These are phyloP conservation scores for Reticulascus tulasneorum DNA, from an alignment of 2,329 filamentous ascomycete genomes.

Conservation along the genomic window DNA sequence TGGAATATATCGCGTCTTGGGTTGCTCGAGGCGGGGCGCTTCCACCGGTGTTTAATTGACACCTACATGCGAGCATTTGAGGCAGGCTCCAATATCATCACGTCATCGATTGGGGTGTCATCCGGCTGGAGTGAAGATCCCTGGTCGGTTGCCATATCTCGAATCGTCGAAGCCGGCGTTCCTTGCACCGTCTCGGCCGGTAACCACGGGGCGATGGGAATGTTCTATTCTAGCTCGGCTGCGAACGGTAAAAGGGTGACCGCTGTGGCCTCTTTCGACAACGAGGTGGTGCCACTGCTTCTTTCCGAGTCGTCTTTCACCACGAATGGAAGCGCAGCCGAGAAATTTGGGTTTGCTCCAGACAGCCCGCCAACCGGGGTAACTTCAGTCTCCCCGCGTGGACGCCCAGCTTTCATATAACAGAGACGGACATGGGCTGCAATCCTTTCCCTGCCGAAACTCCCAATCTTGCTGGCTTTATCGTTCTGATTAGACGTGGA, in stretches of 20 bases:
- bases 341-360: conserved; percentile 8
- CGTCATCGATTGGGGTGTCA: conserved; percentile 19
- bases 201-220: conserved; percentile 18
- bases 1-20: conserved; percentile 35
- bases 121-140: conserved; percentile 24
- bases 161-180: conserved; percentile 24
- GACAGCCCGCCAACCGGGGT: conserved; percentile 1
- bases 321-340: background rate
- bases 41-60: no score
- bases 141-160: conserved; percentile 18
- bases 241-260: conserved; percentile 19
- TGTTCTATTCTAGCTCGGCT: conserved; percentile 18
- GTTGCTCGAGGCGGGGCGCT: conserved; percentile 25
- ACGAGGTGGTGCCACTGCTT: conserved; percentile 9
- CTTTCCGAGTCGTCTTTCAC: conserved; percentile 2
- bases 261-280: conserved; percentile 16
- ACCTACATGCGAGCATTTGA: conserved; percentile 32
- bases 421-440: conserved; percentile 19
- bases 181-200: conserved; percentile 22
- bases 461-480: conserved; percentile 32
- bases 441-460: conserved; percentile 16
- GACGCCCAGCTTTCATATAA: conserved; percentile 3
- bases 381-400: conserved; percentile 7
- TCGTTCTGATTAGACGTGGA: conserved; percentile 34
- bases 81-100: conserved; percentile 29